These are phyloP conservation scores for Tulasnella calospora DNA, from an alignment of 768 basidiomycete species.

Conservation along the genomic window DNA sequence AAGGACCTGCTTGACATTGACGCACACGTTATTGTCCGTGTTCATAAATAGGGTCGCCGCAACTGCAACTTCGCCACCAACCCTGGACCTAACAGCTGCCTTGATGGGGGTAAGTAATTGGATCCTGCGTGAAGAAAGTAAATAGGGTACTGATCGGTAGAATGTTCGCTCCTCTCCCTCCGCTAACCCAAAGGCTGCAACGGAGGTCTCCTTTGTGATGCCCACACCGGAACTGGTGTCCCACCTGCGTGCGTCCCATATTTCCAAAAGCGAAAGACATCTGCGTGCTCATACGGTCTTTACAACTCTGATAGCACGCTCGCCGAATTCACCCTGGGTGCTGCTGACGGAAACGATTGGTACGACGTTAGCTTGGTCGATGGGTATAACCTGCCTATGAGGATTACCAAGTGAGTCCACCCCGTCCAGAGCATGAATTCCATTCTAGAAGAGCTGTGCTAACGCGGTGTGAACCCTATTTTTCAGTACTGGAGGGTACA, in stretches of 20 bases:
- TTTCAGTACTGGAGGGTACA: not conserved
- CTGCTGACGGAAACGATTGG: constrained; percentile 20
- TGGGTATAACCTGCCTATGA: constrained; percentile 29
- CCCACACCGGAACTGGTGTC: constrained; percentile 38
- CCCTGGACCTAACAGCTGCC: constrained; percentile 38
- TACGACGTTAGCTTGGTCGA: constrained; percentile 30
- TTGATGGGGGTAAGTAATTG: constrained; percentile 39
- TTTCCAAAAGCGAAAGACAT: not conserved
- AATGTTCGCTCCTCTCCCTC: not conserved
- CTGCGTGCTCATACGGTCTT: not conserved
- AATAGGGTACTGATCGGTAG: not conserved
- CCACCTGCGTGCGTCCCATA: constrained; percentile 28
- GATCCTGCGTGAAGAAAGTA: not conserved
- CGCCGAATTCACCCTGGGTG: constrained; percentile 29
- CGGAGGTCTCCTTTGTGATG: constrained; percentile 40
- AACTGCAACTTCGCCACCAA: constrained; percentile 40
- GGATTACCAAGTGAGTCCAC: constrained; percentile 26
- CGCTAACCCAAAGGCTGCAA: constrained; percentile 21
- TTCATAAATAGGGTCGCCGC: constrained; percentile 37
- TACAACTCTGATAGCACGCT: constrained; percentile 16
- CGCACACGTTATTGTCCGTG: too few species aligned
- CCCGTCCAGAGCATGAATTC: not conserved
- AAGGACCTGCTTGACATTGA: not conserved
- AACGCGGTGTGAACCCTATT: not conserved
- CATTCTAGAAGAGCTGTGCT: not conserved